phyloP scores from a whole-genome alignment of 805 yeast genomes.

The Candida krabiensis region DNA sequence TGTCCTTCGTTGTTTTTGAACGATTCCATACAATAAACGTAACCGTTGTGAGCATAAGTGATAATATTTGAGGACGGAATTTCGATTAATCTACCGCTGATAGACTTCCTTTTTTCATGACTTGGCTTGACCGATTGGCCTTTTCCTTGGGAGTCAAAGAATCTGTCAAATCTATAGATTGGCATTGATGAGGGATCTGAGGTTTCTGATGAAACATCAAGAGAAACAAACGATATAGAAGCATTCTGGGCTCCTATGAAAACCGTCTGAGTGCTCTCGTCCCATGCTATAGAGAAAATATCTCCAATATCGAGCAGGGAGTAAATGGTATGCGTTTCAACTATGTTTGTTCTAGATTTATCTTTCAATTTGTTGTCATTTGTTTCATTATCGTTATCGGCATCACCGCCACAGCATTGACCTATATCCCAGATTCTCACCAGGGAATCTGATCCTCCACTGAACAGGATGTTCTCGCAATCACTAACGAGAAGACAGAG shows the following conservation, averaged over 20 bases:
- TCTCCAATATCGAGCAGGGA: conserved; percentile 90
- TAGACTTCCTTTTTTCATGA: conserved; percentile 21
- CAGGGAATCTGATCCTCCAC: conserved; percentile 89
- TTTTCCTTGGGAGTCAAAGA: conserved; percentile 89
- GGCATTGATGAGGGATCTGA: conserved; percentile 46
- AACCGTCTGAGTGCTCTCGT: conserved; percentile 55
- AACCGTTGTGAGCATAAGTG: conserved; percentile 89
- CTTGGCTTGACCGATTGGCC: conserved; percentile 35
- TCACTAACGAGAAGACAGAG: conserved; percentile 60
- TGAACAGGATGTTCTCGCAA: conserved; percentile 61
- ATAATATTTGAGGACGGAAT: conserved; percentile 65
- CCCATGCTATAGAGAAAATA: conserved; percentile 79
- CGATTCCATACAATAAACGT: conserved; percentile 67
- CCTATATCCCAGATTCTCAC: conserved; percentile 81
- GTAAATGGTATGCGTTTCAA: conserved; percentile 66
- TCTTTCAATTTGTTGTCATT: neutral
- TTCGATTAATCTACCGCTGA: conserved; percentile 50
- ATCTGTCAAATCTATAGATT: conserved; percentile 71
- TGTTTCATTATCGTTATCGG: conserved; percentile 1
- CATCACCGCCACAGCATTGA: conserved; percentile 18
- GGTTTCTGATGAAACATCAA: conserved; percentile 24
- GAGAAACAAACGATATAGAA: conserved; percentile 69
- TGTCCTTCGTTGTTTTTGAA: conserved; percentile 24
- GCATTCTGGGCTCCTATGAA: conserved; percentile 94
- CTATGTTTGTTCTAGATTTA: conserved; percentile 10